Evolutionary conservation across 148 eudicot genomes (phyloP).

Genomic region (Rhododendron henanense): DNA sequence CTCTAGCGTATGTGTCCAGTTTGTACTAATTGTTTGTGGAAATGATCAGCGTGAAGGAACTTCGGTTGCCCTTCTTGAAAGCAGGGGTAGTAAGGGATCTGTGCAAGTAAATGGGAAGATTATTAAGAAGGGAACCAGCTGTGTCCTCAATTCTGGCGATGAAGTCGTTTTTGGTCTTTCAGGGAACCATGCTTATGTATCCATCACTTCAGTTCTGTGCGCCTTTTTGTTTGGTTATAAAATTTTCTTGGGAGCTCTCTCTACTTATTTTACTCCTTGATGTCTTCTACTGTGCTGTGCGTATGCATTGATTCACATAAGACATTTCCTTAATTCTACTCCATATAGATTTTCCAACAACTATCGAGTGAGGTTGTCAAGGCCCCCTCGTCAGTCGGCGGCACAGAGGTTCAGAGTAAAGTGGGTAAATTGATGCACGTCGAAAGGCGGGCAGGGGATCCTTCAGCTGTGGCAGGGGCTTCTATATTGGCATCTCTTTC

Average conservation of each 20-base stretch:
- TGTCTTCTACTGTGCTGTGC: neutral
- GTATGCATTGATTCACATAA: neutral
- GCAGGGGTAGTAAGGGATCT: slow-evolving; percentile 73
- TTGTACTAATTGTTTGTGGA: slow-evolving; percentile 41
- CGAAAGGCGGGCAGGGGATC: slow-evolving; percentile 77
- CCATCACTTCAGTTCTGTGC: slow-evolving; percentile 23
- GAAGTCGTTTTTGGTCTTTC: slow-evolving; percentile 60
- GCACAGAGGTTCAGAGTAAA: slow-evolving; percentile 45
- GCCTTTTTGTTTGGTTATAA: neutral
- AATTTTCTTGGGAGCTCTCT: neutral
- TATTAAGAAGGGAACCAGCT: slow-evolving; percentile 51
- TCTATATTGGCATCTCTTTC: slow-evolving; percentile 84
- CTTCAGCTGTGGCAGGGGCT: slow-evolving; percentile 84
- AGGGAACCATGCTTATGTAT: slow-evolving; percentile 87
- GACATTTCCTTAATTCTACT: slow-evolving; percentile 33
- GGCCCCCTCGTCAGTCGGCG: slow-evolving; percentile 55
- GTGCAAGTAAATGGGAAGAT: slow-evolving; percentile 75
- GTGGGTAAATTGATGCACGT: slow-evolving; percentile 42
- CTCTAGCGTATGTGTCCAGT: slow-evolving; percentile 30
- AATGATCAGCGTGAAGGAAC: slow-evolving; percentile 63
- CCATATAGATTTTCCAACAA: slow-evolving; percentile 63
- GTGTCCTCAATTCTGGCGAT: slow-evolving; percentile 77
- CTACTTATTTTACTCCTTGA: neutral
- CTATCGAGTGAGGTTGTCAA: slow-evolving; percentile 47
- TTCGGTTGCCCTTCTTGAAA: slow-evolving; percentile 69